phyloP scores from a whole-genome alignment of 2,329 filamentous ascomycete species.

The Clonostachys sp. region DNA sequence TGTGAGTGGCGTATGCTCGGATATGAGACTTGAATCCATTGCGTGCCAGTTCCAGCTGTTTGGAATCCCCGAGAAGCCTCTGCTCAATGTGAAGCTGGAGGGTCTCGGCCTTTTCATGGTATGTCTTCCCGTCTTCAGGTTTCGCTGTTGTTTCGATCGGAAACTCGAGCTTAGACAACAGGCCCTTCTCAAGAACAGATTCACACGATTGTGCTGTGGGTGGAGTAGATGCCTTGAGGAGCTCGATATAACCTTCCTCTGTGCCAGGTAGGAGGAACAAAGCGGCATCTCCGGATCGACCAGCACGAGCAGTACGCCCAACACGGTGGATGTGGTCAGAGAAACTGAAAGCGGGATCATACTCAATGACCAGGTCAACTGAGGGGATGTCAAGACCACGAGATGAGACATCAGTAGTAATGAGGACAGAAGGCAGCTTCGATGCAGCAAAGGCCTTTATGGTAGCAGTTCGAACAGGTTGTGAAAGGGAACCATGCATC shows the following conservation, averaged over 20 bases:
- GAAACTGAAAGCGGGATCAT: constrained; percentile 89
- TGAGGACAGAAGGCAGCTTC: constrained; percentile 72
- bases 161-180: constrained; percentile 55
- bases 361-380: constrained; percentile 92
- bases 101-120: constrained; percentile 48
- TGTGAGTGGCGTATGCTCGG: constrained; percentile 90
- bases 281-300: constrained; percentile 78
- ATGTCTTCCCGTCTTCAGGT: constrained; percentile 33
- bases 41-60: constrained; percentile 74
- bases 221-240: constrained; percentile 52
- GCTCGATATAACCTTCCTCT: constrained; percentile 84
- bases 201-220: constrained; percentile 48
- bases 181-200: constrained; percentile 58
- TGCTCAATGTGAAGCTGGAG: constrained; percentile 58
- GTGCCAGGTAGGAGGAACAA: constrained; percentile 88
- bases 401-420: constrained; percentile 94
- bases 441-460: constrained; percentile 74
- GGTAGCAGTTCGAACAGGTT: constrained; percentile 82
- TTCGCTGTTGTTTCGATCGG: constrained; percentile 64
- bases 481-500: constrained; percentile 87
- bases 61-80: constrained; percentile 54
- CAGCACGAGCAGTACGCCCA: constrained; percentile 89
- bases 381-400: constrained; percentile 93
- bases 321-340: constrained; percentile 94
- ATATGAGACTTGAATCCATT: constrained; percentile 90